Conservation (phyloP, 2,329 filamentous ascomycete species). For the Fusarium sp. region DNA sequence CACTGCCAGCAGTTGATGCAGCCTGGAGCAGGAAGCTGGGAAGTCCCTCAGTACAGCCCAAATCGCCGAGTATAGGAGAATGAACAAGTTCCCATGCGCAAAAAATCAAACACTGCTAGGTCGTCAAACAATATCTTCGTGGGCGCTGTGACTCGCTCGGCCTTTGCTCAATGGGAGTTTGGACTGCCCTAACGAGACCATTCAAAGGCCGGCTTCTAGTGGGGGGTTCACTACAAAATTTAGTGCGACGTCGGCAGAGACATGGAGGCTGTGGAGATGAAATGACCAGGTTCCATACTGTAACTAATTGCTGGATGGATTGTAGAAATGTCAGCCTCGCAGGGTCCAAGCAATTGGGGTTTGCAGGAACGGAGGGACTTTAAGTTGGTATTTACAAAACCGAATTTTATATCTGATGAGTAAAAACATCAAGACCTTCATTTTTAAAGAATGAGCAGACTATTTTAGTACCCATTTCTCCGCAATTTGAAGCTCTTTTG, state of each 20-base stretch:
- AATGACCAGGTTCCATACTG: not conserved
- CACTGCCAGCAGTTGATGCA: conserved; percentile 17
- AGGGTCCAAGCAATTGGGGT: conserved; percentile 25
- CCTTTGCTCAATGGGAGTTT: conserved; percentile 19
- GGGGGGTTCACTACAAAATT: conserved; percentile 40
- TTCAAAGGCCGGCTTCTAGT: conserved; percentile 32
- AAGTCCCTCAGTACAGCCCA: conserved; percentile 2
- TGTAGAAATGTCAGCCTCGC: conserved; percentile 35
- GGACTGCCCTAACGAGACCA: conserved; percentile 7
- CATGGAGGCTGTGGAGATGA: conserved; percentile 12
- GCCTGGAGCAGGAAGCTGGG: not conserved
- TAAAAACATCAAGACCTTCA: too few species aligned
- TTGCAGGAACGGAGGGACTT: not conserved
- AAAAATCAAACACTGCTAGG: conserved; percentile 1
- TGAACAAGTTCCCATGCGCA: conserved; percentile 2
- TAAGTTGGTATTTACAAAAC: too few species aligned
- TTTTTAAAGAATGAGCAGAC: too few species aligned
- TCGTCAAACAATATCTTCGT: conserved; percentile 10
- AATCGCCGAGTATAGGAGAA: conserved; percentile 2
- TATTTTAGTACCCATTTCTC: not conserved
- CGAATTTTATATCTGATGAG: too few species aligned
- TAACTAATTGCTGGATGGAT: conserved; percentile 1
- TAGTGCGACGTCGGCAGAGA: conserved; percentile 35
- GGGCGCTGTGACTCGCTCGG: conserved; percentile 10
- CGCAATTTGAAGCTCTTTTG: not conserved